phyloP scores from a whole-genome alignment of 2,329 filamentous ascomycete genomes.

The Pseudogymnoascus sp. region DNA sequence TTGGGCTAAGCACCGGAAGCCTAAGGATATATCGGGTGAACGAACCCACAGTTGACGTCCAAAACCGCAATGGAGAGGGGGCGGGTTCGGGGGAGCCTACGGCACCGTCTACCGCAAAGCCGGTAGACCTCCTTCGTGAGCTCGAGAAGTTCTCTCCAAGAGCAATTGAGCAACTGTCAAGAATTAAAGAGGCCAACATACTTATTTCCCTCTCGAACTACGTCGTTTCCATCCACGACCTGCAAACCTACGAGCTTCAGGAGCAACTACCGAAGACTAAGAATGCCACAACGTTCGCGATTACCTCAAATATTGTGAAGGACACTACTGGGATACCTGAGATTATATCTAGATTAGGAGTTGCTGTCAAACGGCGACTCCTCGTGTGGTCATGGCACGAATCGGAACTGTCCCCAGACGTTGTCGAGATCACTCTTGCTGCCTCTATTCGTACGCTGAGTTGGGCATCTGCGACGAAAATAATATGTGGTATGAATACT shows the following conservation, averaged over 20 bases:
- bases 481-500: conserved; percentile 84
- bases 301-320: conserved; percentile 92
- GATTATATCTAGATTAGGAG: conserved; percentile 83
- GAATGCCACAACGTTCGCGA: conserved; percentile 82
- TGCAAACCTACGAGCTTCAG: conserved; percentile 73
- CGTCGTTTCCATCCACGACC: conserved; percentile 80
- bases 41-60: conserved; percentile 42
- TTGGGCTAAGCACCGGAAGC: conserved; percentile 82
- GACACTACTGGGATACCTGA: conserved; percentile 85
- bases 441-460: conserved; percentile 82
- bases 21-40: conserved; percentile 89
- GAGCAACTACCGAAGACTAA: conserved; percentile 75
- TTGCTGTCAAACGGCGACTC: conserved; percentile 85
- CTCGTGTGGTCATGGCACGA: conserved; percentile 94
- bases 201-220: conserved; percentile 87
- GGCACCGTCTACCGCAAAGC: conserved; percentile 33
- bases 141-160: conserved; percentile 88
- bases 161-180: conserved; percentile 85
- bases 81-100: conserved; percentile 20
- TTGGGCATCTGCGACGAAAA: conserved; percentile 79
- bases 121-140: conserved; percentile 81
- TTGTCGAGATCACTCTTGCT: conserved; percentile 67
- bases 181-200: conserved; percentile 90
- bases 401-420: conserved; percentile 71
- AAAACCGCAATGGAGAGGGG: conserved; percentile 31